phyloP scores from a whole-genome alignment of 352 stramenopile species.

The Peronosclerospora sorghi region DNA sequence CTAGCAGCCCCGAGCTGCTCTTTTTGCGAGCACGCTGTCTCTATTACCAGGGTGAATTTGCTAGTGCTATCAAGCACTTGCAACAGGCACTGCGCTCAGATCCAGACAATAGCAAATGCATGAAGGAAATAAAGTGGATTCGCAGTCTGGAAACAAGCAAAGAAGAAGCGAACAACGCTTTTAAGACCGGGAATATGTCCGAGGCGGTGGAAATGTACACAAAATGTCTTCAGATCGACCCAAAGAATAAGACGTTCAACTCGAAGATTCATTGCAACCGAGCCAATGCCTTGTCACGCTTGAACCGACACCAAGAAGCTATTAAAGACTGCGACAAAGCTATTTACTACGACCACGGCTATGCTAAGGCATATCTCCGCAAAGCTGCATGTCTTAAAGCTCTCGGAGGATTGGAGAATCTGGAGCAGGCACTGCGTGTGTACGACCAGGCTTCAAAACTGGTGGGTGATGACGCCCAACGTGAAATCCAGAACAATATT shows the following conservation, averaged over 20 bases:
- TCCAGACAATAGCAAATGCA: slow-evolving; percentile 83
- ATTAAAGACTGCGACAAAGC: slow-evolving; percentile 86
- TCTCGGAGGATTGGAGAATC: slow-evolving; percentile 74
- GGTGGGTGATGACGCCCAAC: slow-evolving; percentile 63
- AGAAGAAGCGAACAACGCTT: slow-evolving; percentile 83
- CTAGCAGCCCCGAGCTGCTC: slow-evolving; percentile 74
- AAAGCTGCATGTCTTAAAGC: slow-evolving; percentile 71
- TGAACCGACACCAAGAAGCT: slow-evolving; percentile 76
- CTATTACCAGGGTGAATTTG: slow-evolving; percentile 89
- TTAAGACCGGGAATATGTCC: slow-evolving; percentile 71
- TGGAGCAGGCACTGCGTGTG: slow-evolving; percentile 85
- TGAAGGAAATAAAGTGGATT: slow-evolving; percentile 85
- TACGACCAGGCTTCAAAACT: slow-evolving; percentile 87
- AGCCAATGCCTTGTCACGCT: slow-evolving; percentile 73
- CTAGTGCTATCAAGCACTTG: slow-evolving; percentile 89
- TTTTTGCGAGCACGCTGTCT: slow-evolving; percentile 81
- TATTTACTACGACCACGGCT: slow-evolving; percentile 86
- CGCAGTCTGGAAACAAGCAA: slow-evolving; percentile 79
- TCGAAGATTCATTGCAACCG: slow-evolving; percentile 91
- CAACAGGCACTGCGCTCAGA: slow-evolving; percentile 84
- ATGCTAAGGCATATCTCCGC: slow-evolving; percentile 84
- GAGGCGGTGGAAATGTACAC: slow-evolving; percentile 85
- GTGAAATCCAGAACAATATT: slow-evolving; percentile 77
- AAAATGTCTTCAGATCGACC: slow-evolving; percentile 79
- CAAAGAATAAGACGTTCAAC: slow-evolving; percentile 86